These are phyloP conservation scores for Cladosporium sp. DNA, from an alignment of 2,329 filamentous ascomycete genomes.

Conservation along the genomic window DNA sequence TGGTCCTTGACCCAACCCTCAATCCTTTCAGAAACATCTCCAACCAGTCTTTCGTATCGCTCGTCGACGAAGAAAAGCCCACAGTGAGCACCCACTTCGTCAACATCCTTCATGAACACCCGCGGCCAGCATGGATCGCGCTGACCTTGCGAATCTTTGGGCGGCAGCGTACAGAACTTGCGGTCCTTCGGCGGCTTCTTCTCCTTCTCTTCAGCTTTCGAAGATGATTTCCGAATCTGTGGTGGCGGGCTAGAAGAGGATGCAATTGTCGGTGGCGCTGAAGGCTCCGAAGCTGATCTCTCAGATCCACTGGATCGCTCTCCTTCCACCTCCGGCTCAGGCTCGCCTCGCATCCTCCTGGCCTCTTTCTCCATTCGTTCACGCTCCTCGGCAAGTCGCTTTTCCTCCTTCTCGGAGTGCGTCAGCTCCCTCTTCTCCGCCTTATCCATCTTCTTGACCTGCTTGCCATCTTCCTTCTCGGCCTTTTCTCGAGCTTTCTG, in stretches of 20 bases:
- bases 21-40: conserved; percentile 40
- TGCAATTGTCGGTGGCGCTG: neutral
- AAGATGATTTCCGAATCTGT: conserved; percentile 11
- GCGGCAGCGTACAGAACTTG: conserved; percentile 77
- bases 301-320: neutral
- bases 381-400: conserved; percentile 34
- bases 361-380: conserved; percentile 37
- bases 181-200: conserved; percentile 56
- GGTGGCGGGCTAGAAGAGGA: conserved; percentile 1
- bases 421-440: conserved; percentile 32
- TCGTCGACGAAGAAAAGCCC: conserved; percentile 74
- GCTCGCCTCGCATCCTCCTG: conserved; percentile 36
- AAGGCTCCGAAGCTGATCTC: neutral
- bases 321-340: conserved; percentile 16
- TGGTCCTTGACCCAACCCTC: conserved; percentile 38
- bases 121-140: conserved; percentile 74
- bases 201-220: conserved; percentile 22
- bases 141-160: conserved; percentile 57
- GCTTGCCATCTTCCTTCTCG: conserved; percentile 40
- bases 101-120: conserved; percentile 78
- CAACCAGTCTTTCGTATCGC: conserved; percentile 41
- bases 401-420: conserved; percentile 33
- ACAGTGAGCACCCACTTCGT: conserved; percentile 84
- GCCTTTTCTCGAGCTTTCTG: conserved; percentile 32
- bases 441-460: conserved; percentile 36